phyloP scores from a whole-genome alignment of 495 filamentous ascomycete genomes.

The Penicillium argentinense region DNA sequence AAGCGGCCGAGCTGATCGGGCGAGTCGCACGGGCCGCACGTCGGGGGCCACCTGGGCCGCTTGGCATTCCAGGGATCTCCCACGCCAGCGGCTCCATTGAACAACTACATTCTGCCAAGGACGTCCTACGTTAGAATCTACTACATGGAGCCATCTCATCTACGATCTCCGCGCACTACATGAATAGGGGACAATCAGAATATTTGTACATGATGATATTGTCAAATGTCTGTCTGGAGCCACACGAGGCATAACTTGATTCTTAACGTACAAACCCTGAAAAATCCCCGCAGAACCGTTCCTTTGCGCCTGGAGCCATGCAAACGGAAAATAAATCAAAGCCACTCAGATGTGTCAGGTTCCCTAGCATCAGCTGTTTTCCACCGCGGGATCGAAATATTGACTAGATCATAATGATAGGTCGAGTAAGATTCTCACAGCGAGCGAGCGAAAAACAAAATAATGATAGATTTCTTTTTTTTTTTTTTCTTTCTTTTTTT shows the following conservation, averaged over 20 bases:
- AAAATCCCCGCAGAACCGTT: conserved; percentile 19
- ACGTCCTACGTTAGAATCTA: too few species aligned
- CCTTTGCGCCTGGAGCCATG: conserved; percentile 46
- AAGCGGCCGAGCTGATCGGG: conserved; percentile 2
- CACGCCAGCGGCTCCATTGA: too few species aligned
- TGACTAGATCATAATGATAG: background rate
- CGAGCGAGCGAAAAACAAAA: conserved; percentile 3
- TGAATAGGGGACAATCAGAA: too few species aligned
- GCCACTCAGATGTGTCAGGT: conserved; percentile 12
- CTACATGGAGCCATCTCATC: too few species aligned
- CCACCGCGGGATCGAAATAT: background rate
- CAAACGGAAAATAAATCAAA: conserved; percentile 36
- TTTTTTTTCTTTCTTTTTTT: background rate
- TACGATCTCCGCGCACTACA: too few species aligned
- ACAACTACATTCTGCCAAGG: too few species aligned
- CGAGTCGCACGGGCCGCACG: conserved; percentile 17
- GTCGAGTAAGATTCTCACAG: background rate
- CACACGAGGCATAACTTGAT: too few species aligned
- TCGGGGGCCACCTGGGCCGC: conserved; percentile 18
- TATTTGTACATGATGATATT: too few species aligned
- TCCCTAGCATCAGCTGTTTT: background rate
- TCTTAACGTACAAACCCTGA: too few species aligned
- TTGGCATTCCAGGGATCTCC: conserved; percentile 40
- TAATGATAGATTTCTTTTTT: background rate
- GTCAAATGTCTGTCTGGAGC: too few species aligned